Base-by-base conservation (phyloP, 768 basidiomycete species). In the Tulasnella sp. region DNA sequence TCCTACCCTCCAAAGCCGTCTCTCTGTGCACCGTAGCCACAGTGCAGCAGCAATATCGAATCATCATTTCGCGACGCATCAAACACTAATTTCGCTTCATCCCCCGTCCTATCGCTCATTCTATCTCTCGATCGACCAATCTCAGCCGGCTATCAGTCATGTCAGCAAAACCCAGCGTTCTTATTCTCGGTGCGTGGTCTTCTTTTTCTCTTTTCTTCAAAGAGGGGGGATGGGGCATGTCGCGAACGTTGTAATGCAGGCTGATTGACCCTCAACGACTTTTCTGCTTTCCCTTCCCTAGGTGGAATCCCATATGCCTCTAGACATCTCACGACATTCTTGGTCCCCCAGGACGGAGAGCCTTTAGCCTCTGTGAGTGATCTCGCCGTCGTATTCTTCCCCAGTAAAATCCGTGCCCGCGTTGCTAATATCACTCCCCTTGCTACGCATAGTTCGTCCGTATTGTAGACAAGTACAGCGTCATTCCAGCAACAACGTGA, bases 221-320 rank as follows among this genome's bases (percentile, higher is more conserved):
- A 29, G 52, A 59, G 32, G 52, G 16, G 52, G 52, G 29, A 29
- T 11, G 16, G 26, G 52, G 52, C 52, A 59, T 59, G 26, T 29
- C 32, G 52, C 16, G 52, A 22, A 59, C 66, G 69, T 37, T 19
- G 72, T 37, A 71, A 71, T 62, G 14, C 47, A 40, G 71, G 72
- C 73, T 59, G 71, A n/a, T 41, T 32, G 65, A 22, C 62, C 35
- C 19, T 62, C 42, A 16, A 29, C 39, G 42, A n/a, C 35, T 26
- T 19, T 35, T 42, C 52, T 67, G 42, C 71, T 19, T 70, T 44
- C 42, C 36, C 35, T 42, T 73, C 67, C 11, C 42, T 47, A 94
- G 92, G 92, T 75, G 92, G 92, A 69, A 80, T 93, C 75, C 92
- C 92, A 81, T 91, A 90, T 69, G 90, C 83, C 78, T 88, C 92